phyloP scores from a whole-genome alignment of 192 early-diverging fungal genomes.

The Coemansia sp. region DNA sequence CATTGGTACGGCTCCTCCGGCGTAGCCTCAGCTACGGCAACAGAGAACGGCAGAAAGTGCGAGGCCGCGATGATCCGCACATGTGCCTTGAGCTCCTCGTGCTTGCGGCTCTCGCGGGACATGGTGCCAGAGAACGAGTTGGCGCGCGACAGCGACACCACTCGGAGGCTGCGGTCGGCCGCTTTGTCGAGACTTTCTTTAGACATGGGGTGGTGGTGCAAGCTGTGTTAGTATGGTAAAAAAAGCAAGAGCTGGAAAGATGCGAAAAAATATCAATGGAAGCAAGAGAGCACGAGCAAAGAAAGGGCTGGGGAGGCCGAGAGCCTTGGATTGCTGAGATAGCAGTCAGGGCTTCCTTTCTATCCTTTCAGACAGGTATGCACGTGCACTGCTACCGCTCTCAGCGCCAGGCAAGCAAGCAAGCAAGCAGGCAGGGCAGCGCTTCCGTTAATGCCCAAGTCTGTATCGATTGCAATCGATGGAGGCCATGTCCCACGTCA shows the following conservation, averaged over 20 bases:
- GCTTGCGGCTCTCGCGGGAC: conserved; percentile 11
- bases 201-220: conserved; percentile 13
- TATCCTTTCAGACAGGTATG: neutral
- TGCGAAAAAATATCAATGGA: neutral
- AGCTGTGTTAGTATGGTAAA: neutral
- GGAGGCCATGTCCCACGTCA: neutral
- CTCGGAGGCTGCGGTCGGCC: conserved; percentile 35
- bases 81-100: conserved; percentile 26
- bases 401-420: neutral
- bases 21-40: conserved; percentile 35
- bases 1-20: conserved; percentile 54
- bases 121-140: conserved; percentile 38
- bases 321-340: neutral
- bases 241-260: conserved; percentile 3
- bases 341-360: neutral
- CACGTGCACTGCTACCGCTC: neutral
- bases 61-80: conserved; percentile 50
- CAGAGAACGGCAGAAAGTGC: conserved; percentile 53
- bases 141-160: conserved; percentile 34
- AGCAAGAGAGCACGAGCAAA: neutral
- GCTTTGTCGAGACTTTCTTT: conserved; percentile 34
- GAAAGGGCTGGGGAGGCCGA: neutral
- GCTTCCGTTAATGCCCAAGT: neutral
- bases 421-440: neutral
- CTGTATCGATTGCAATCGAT: neutral